These are phyloP conservation scores for Arabis alpina DNA, from an alignment of 345 rosid species.

Conservation along the genomic window DNA sequence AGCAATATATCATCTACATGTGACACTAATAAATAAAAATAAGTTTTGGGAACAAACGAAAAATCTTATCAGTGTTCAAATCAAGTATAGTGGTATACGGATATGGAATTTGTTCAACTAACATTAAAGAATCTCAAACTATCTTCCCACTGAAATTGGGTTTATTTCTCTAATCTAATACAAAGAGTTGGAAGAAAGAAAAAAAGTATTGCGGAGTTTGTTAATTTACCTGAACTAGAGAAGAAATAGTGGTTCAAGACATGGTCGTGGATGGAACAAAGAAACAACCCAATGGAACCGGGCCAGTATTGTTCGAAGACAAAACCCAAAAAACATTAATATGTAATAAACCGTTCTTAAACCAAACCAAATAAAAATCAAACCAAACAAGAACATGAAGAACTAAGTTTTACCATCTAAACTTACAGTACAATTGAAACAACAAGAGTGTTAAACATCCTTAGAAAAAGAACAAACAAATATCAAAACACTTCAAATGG, in stretches of 20 bases:
- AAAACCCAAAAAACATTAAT: not conserved
- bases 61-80: too few species aligned
- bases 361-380: slow-evolving; percentile 5
- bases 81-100: too few species aligned
- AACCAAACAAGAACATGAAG: slow-evolving; percentile 7
- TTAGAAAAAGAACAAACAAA: slow-evolving; percentile 30
- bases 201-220: too few species aligned
- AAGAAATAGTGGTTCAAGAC: not conserved
- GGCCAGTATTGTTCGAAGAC: not conserved
- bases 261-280: not conserved
- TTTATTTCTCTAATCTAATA: too few species aligned
- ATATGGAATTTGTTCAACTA: too few species aligned
- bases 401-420: slow-evolving; percentile 16
- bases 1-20: not conserved
- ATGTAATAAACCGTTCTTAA: slow-evolving; percentile 15
- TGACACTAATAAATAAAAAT: slow-evolving; percentile 5
- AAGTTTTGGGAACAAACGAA: not conserved
- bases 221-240: not conserved
- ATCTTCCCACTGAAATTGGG: too few species aligned
- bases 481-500: slow-evolving; percentile 17
- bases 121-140: too few species aligned
- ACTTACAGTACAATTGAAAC: slow-evolving; percentile 23
- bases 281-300: not conserved
- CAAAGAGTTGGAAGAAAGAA: too few species aligned
- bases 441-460: slow-evolving; percentile 22